Conservation (phyloP, 108 stramenopile genomes). For the Licmophora abbreviata region DNA sequence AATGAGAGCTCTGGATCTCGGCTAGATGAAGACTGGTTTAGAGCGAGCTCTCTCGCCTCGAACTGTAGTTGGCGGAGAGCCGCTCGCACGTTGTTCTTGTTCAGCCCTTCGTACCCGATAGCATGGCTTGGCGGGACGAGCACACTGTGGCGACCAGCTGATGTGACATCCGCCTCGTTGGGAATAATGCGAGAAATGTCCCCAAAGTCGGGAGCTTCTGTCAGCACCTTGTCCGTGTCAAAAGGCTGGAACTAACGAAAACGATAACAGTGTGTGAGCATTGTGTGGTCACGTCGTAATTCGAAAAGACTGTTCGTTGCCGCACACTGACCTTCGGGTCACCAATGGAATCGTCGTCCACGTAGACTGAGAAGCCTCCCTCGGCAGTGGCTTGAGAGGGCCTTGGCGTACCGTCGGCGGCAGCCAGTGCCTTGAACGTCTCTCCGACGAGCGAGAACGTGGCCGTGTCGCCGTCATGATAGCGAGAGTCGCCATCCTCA, state of each 20-base stretch:
- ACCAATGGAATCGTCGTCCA: conserved; percentile 9
- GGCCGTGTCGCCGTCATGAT: conserved; percentile 40
- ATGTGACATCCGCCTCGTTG: neutral
- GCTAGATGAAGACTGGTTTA: neutral
- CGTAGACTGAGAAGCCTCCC: conserved; percentile 7
- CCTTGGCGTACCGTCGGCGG: conserved; percentile 4
- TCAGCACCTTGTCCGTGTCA: neutral
- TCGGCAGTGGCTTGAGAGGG: neutral
- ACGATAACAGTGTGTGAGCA: neutral
- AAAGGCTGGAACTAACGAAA: neutral
- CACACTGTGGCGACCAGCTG: neutral
- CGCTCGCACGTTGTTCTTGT: neutral
- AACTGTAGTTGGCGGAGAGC: neutral
- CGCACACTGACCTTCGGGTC: too few relatives aligned
- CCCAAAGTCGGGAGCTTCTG: neutral
- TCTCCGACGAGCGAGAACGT: conserved; percentile 44
- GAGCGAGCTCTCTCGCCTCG: neutral
- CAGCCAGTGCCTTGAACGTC: conserved; percentile 20
- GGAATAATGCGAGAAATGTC: neutral
- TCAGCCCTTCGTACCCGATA: neutral
- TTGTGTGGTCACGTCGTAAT: neutral
- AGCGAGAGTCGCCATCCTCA: conserved; percentile 2
- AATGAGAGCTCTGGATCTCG: neutral
- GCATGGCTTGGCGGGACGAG: neutral
- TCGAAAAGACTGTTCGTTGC: neutral